Evolutionary conservation across 202 grass and related monocot species (phyloP).

Genomic region (Dendrocalamus latiflorus): DNA sequence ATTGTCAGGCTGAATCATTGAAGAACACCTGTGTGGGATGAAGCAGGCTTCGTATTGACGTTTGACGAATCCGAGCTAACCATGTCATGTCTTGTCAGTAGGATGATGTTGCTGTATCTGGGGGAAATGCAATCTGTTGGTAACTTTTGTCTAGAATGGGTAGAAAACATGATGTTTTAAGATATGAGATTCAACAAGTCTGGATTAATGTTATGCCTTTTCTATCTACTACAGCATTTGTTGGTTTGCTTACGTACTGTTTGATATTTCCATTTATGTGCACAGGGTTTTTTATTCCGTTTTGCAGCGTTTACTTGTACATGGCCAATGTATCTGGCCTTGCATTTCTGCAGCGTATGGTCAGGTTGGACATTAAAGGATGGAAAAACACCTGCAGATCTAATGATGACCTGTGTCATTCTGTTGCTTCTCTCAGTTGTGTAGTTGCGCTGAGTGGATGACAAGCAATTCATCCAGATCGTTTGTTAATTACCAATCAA

Average conservation of each 20-base stretch:
- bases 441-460: background rate
- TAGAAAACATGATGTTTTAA: constrained; percentile 11
- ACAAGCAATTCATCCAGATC: background rate
- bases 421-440: background rate
- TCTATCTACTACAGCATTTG: background rate
- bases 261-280: background rate
- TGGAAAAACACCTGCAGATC: background rate
- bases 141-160: background rate
- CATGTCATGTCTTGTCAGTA: constrained; percentile 12
- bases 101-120: constrained; percentile 22
- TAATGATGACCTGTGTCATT: background rate
- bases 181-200: background rate
- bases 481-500: background rate
- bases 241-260: background rate
- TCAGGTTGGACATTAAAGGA: background rate
- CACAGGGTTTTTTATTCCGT: background rate
- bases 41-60: constrained; percentile 10
- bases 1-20: constrained; percentile 9
- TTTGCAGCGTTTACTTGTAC: background rate
- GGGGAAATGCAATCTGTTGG: background rate
- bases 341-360: background rate
- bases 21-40: constrained; percentile 2
- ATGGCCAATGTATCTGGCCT: background rate
- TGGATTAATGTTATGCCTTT: constrained; percentile 16
- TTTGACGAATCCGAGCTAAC: constrained; percentile 17